Evolutionary conservation across 495 filamentous ascomycete species (phyloP).

Genomic region (Jackrogersella minutella): DNA sequence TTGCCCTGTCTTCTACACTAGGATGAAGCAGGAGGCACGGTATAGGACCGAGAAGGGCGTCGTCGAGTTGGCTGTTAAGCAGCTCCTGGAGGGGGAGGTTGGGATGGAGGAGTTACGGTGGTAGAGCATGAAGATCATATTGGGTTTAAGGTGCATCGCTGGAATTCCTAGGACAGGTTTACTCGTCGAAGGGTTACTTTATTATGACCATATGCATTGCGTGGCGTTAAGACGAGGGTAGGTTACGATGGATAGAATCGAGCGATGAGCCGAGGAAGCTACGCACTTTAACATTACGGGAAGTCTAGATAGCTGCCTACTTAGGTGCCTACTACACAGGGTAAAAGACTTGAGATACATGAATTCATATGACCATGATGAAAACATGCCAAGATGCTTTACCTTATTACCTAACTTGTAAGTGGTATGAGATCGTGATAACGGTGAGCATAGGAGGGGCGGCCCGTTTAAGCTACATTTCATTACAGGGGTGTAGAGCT

Average conservation of each 20-base stretch:
- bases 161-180: no score
- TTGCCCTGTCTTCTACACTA: slow-evolving; percentile 91
- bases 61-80: slow-evolving; percentile 63
- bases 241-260: not conserved
- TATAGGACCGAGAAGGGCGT: slow-evolving; percentile 65
- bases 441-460: not conserved
- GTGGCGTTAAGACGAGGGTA: not conserved
- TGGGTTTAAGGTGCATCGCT: no score
- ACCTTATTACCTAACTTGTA: not conserved
- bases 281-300: no score
- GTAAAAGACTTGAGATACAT: not conserved
- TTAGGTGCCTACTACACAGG: not conserved
- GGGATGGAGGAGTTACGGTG: slow-evolving; percentile 47
- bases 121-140: slow-evolving; percentile 32
- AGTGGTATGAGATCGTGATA: not conserved
- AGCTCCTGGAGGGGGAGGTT: slow-evolving; percentile 56
- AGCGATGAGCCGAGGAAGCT: no score
- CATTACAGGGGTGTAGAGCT: slow-evolving; percentile 14
- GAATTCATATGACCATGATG: not conserved
- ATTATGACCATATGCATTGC: no score
- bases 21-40: slow-evolving; percentile 72
- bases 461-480: slow-evolving; percentile 4
- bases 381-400: not conserved
- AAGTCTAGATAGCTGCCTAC: no score
- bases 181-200: no score